Conservation (phyloP, 305 asterid genomes). For the Salvia sclarea region DNA sequence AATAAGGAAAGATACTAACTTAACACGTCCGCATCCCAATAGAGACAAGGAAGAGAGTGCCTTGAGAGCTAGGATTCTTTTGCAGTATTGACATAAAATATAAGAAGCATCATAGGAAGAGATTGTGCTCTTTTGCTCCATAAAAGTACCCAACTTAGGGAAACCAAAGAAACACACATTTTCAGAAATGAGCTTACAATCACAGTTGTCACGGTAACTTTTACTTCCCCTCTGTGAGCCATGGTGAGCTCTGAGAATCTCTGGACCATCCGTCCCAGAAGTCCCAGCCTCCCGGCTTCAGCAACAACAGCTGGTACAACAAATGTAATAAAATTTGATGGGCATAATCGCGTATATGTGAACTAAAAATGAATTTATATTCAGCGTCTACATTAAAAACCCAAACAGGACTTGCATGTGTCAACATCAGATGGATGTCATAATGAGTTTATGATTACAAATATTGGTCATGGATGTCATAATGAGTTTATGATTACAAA, state of each 20-base stretch:
- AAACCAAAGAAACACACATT: neutral
- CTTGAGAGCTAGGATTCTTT: neutral
- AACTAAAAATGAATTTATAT: neutral
- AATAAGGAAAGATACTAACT: neutral
- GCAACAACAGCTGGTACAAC: conserved; percentile 51
- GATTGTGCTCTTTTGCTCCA: neutral
- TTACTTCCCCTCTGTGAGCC: conserved; percentile 72
- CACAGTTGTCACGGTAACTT: conserved; percentile 61
- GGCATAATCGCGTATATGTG: neutral
- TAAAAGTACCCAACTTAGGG: neutral
- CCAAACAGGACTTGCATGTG: neutral
- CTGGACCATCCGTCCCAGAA: conserved; percentile 42
- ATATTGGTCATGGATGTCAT: conserved; percentile 23
- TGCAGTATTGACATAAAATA: too few species aligned
- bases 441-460: neutral
- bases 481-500: neutral
- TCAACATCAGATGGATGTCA: conserved; percentile 19
- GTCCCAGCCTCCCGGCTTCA: conserved; percentile 49
- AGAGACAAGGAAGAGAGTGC: neutral
- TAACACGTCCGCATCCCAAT: neutral
- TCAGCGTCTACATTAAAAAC: neutral
- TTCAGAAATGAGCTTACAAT: conserved; percentile 48
- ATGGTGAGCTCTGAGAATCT: conserved; percentile 65
- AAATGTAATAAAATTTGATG: neutral
- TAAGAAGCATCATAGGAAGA: neutral